Evolutionary conservation across 2,329 filamentous ascomycete species (phyloP), one percentile per base, ranked within the genome.

Genomic region (Scedosporium apiospermum): DNA sequence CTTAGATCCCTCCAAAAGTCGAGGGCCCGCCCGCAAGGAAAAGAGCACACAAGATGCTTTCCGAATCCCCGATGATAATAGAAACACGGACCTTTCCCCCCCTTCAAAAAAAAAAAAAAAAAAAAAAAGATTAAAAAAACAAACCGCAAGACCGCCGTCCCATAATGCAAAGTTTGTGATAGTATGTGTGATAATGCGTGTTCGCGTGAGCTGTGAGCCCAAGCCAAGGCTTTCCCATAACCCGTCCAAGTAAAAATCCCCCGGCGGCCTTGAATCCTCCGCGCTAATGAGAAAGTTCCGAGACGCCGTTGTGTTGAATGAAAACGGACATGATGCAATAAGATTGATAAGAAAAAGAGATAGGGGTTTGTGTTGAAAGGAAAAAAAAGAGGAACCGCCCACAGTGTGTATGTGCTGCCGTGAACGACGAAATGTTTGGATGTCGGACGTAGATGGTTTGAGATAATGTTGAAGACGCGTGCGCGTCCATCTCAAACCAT

Each of bases 201-300:
- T 49, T 18, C 30, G 41, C 3, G 34, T 44, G 18, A 60, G 41
- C 9, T 59, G 57, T 42, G 57, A 59, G 38, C 21, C 30, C 10
- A 34, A 59, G 38, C 18, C 51, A 18, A 26, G 23, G 51, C 18
- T 23, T 23, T 30, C 51, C 51, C 51, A 55, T 23, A 14, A 55
- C 12, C 51, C 51, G 30, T 55, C 51, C 51, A 55, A 27, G 18
- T 57, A 57, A 49, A 23, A 57, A 57, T 41, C 41, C 53, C 10
- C 53, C 57, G 41, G 42, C 59, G 27, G 38, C 49, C 23, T 58
- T 51, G 49, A 63, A 60, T 53, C 53, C 62, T 53, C 61, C 61
- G 61, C 61, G 62, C 61, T 58, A 51, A 51, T 26, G 51, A 18
- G 12, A 23, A 55, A 27, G 23, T 55, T 23, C 51, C 51, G 18